These are phyloP conservation scores for Chloranthus sessilifolius DNA, from an alignment of 164 flowering plant genomes.

Conservation along the genomic window DNA sequence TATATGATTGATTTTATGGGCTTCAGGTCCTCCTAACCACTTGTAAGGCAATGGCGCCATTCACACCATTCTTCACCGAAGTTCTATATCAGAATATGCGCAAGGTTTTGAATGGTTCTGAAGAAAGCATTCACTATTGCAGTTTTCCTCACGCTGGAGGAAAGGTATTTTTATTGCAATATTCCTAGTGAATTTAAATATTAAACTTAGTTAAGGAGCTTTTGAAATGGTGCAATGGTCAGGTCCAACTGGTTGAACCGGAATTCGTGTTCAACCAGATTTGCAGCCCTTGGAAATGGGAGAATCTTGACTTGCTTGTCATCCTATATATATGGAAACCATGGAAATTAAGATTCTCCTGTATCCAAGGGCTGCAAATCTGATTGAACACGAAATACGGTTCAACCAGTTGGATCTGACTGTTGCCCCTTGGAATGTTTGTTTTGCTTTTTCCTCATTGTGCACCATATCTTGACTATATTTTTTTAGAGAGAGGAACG, in stretches of 20 bases:
- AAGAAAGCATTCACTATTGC: slow-evolving; percentile 89
- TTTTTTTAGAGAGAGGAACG: slow-evolving; percentile 58
- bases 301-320: no score
- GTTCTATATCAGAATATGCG: slow-evolving; percentile 84
- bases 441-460: neutral
- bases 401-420: no score
- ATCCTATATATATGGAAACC: no score
- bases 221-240: no score
- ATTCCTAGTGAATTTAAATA: neutral
- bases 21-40: slow-evolving; percentile 79
- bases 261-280: no score
- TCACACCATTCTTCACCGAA: slow-evolving; percentile 98
- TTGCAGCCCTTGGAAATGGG: no score
- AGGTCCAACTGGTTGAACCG: no score
- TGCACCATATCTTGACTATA: neutral
- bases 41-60: slow-evolving; percentile 97
- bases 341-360: no score
- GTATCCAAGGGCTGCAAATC: no score
- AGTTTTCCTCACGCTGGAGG: slow-evolving; percentile 69
- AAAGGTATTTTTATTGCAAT: slow-evolving; percentile 36
- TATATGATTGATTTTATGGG: slow-evolving; percentile 1
- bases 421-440: neutral
- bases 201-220: neutral
- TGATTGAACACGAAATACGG: no score
- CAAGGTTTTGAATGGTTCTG: slow-evolving; percentile 52